Conservation (phyloP, 208 protist species). For the Trypanosoma boissoni region DNA sequence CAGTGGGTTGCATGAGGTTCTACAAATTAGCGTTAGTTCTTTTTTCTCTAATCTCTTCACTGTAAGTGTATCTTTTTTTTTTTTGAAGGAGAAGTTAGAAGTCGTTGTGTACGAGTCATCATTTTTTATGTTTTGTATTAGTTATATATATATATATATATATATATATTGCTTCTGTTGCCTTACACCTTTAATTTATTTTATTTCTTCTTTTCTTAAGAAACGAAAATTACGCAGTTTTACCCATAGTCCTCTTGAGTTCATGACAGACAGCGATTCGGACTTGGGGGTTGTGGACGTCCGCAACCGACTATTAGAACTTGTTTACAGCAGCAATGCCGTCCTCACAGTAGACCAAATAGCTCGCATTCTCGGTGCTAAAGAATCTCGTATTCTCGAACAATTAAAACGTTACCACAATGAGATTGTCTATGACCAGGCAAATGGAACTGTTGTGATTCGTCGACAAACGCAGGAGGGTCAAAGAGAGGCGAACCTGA, state of each 20-base stretch:
- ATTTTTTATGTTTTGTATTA: too few species aligned
- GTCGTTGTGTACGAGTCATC: too few species aligned
- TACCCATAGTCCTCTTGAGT: neutral
- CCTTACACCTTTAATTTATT: neutral
- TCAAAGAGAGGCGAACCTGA: neutral
- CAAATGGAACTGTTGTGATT: conserved; percentile 13
- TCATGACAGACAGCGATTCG: conserved; percentile 44
- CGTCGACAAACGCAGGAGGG: neutral
- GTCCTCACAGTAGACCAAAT: conserved; percentile 42
- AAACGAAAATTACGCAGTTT: neutral
- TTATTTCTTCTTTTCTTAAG: neutral
- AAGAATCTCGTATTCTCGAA: conserved; percentile 16
- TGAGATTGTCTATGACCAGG: conserved; percentile 13
- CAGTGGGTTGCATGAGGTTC: too few species aligned
- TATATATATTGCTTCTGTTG: too few species aligned
- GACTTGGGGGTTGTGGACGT: conserved; percentile 28
- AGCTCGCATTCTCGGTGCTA: conserved; percentile 40
- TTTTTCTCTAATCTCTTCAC: too few species aligned
- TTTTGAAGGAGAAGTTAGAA: too few species aligned
- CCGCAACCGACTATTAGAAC: conserved; percentile 35
- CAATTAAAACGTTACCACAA: conserved; percentile 15
- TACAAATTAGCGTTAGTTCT: too few species aligned
- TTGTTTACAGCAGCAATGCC: conserved; percentile 32
- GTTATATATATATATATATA: too few species aligned
- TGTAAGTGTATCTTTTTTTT: too few species aligned